Percentiles rank a stretch among this genome's conserved stretches.
These are phyloP conservation scores for Myriosclerotinia duriaeana DNA, from an alignment of 2,329 filamentous ascomycete species.

Conservation along the genomic window DNA sequence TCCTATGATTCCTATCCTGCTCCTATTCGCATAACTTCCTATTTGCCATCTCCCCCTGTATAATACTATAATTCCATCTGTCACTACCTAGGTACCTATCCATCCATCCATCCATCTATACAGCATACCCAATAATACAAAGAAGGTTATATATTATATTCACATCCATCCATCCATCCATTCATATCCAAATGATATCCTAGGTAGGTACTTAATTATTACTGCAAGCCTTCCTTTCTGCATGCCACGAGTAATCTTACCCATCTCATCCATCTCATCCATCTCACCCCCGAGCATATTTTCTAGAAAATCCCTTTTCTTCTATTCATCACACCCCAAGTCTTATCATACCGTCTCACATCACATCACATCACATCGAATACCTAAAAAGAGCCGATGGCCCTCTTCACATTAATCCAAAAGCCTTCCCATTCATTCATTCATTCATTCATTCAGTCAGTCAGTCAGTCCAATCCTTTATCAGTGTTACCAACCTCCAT, in stretches of 20 bases:
- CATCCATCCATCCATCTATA: no score
- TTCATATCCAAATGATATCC: neutral
- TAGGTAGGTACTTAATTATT: neutral
- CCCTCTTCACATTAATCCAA: neutral
- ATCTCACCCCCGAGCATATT: neutral
- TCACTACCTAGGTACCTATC: no score
- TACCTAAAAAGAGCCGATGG: neutral
- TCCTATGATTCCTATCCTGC: no score
- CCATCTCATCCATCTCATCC: constrained; percentile 4
- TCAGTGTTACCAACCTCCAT: neutral
- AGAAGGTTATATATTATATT: no score
- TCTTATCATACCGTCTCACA: constrained; percentile 2
- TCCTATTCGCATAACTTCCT: no score
- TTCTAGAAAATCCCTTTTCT: neutral
- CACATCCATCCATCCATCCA: neutral
- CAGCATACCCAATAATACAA: no score
- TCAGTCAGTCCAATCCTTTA: constrained; percentile 7
- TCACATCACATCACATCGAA: neutral
- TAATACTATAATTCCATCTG: no score
- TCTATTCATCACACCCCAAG: neutral
- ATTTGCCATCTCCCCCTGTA: no score
- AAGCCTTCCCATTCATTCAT: constrained; percentile 3
- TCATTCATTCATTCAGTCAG: neutral
- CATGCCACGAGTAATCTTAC: constrained; percentile 14
- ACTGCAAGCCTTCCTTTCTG: constrained; percentile 6